Evolutionary conservation across 805 yeast genomes (phyloP).

Genomic region (Wickerhamomyces canadensis): DNA sequence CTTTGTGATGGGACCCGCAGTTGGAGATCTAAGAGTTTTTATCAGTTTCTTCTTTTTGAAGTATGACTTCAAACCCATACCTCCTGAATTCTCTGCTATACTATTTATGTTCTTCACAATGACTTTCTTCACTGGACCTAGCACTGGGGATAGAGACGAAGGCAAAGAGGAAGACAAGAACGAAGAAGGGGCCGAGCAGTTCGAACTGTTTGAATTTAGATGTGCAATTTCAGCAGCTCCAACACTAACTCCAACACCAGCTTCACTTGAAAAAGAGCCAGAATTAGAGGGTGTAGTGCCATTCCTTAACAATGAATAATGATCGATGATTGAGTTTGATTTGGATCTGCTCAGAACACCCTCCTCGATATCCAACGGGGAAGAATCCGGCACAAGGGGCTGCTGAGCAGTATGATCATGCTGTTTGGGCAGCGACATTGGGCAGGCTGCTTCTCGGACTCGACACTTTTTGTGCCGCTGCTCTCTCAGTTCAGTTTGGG

Average conservation of each 20-base stretch:
- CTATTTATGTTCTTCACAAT: slow-evolving; percentile 10
- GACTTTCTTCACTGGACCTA: slow-evolving; percentile 10
- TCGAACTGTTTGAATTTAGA: too few relatives aligned
- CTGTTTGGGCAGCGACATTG: slow-evolving; percentile 8
- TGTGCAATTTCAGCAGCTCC: too few relatives aligned
- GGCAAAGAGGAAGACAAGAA: not conserved
- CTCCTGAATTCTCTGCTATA: slow-evolving; percentile 8
- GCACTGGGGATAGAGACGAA: slow-evolving; percentile 5
- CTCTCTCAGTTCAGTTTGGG: too few relatives aligned
- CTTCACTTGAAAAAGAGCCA: slow-evolving; percentile 1
- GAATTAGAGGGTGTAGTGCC: too few relatives aligned
- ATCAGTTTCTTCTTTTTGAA: slow-evolving; percentile 15
- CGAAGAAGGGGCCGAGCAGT: not conserved
- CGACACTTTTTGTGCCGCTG: too few relatives aligned
- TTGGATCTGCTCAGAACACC: slow-evolving; percentile 2
- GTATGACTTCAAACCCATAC: slow-evolving; percentile 6
- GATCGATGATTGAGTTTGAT: slow-evolving; percentile 13
- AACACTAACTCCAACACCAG: not conserved
- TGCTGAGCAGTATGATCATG: too few relatives aligned
- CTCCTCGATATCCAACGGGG: too few relatives aligned
- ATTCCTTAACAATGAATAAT: slow-evolving; percentile 14
- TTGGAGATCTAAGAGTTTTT: slow-evolving; percentile 4
- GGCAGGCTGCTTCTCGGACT: not conserved
- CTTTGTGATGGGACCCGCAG: slow-evolving; percentile 21
- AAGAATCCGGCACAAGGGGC: too few relatives aligned